phyloP scores from a whole-genome alignment of 2,329 filamentous ascomycete species.

The Boeremia exigua region DNA sequence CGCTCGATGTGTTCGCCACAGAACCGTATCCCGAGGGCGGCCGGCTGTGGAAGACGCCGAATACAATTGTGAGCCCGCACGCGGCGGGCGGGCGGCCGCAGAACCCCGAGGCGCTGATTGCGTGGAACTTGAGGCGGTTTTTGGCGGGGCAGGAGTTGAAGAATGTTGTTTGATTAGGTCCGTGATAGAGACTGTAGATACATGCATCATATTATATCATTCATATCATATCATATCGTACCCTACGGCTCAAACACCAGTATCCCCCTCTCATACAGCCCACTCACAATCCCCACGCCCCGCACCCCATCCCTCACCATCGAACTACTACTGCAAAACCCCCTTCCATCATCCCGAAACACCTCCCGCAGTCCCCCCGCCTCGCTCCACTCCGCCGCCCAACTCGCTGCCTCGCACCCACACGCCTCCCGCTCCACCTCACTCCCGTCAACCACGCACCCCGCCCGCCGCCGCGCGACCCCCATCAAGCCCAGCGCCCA shows the following conservation, averaged over 20 bases:
- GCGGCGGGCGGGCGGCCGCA: constrained; percentile 67
- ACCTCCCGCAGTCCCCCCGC: constrained; percentile 42
- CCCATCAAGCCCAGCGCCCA: constrained; percentile 41
- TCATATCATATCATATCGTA: too few species aligned
- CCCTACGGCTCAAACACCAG: constrained; percentile 44
- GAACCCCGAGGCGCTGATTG: constrained; percentile 64
- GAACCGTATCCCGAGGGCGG: constrained; percentile 69
- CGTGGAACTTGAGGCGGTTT: constrained; percentile 66
- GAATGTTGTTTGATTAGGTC: too few species aligned
- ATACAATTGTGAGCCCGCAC: constrained; percentile 58
- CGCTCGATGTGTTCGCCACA: constrained; percentile 77
- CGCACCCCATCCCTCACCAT: constrained; percentile 47
- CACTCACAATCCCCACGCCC: constrained; percentile 46
- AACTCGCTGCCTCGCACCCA: constrained; percentile 41
- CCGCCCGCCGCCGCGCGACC: constrained; percentile 27
- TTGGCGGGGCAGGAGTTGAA: constrained; percentile 64
- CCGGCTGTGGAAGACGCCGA: constrained; percentile 60
- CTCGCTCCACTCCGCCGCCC: constrained; percentile 50
- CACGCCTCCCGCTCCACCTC: constrained; percentile 32
- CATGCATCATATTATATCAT: too few species aligned
- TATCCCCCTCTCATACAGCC: constrained; percentile 51
- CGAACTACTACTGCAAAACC: constrained; percentile 46
- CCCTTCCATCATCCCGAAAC: constrained; percentile 41
- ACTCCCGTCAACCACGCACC: constrained; percentile 19
- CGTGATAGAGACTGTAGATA: too few species aligned